Conservation (phyloP, 1,284 basidiomycete genomes). For the Austroboletus niveus region DNA sequence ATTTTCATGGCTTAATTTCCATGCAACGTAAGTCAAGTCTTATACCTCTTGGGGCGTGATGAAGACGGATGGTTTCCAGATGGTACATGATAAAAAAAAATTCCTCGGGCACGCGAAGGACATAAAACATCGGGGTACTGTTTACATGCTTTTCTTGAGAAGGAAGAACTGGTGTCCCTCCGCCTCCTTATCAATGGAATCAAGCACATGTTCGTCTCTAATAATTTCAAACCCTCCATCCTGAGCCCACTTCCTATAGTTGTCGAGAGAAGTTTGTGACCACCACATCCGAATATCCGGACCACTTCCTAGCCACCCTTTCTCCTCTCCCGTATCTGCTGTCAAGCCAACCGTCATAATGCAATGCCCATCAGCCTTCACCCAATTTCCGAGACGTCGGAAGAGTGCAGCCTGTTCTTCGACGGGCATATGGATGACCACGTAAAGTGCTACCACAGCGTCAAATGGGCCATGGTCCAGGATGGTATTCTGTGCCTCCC, state of each 20-base stretch:
- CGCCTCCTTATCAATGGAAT: neutral
- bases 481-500: neutral
- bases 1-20: constrained; percentile 21
- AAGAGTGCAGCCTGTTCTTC: constrained; percentile 8
- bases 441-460: constrained; percentile 5
- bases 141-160: constrained; percentile 6
- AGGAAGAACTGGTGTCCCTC: constrained; percentile 8
- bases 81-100: constrained; percentile 6
- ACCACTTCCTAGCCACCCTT: constrained; percentile 1
- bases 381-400: constrained; percentile 20
- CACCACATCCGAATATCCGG: constrained; percentile 7
- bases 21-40: constrained; percentile 3
- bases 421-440: constrained; percentile 10
- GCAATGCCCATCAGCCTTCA: constrained; percentile 4
- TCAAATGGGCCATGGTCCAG: neutral
- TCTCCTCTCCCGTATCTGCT: constrained; percentile 2
- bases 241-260: constrained; percentile 6
- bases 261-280: constrained; percentile 6
- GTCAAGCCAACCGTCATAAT: constrained; percentile 11
- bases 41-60: neutral
- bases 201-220: constrained; percentile 9
- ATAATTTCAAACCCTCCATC: constrained; percentile 9
- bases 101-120: constrained; percentile 4
- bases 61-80: neutral
- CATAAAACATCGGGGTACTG: neutral